These are phyloP conservation scores for Kwoniella sp. DNA, from an alignment of 768 basidiomycete species.

Conservation along the genomic window DNA sequence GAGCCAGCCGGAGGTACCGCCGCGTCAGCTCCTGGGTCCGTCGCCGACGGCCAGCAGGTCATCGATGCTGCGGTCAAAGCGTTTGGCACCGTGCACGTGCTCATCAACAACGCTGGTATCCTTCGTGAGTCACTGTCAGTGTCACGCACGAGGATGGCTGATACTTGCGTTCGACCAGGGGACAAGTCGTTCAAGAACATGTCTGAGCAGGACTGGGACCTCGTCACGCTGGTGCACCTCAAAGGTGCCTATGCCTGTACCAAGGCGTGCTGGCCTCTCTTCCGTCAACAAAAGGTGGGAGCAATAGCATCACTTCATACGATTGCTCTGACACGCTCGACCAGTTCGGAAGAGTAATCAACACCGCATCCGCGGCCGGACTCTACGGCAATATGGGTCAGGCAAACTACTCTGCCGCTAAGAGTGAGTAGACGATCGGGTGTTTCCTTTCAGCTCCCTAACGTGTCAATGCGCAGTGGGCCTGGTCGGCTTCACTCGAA, in stretches of 20 bases:
- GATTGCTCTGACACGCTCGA: neutral
- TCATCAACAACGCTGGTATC: slow-evolving; percentile 96
- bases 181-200: slow-evolving; percentile 82
- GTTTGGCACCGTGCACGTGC: slow-evolving; percentile 62
- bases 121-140: slow-evolving; percentile 44
- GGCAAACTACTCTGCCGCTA: slow-evolving; percentile 95
- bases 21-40: slow-evolving; percentile 77
- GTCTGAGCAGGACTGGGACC: slow-evolving; percentile 87
- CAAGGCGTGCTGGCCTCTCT: slow-evolving; percentile 92
- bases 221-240: slow-evolving; percentile 80
- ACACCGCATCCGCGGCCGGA: slow-evolving; percentile 91
- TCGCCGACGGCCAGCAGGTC: slow-evolving; percentile 77
- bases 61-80: slow-evolving; percentile 78
- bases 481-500: slow-evolving; percentile 84
- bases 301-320: neutral
- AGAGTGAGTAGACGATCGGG: slow-evolving; percentile 54
- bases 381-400: slow-evolving; percentile 95
- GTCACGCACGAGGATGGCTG: neutral
- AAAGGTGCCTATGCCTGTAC: slow-evolving; percentile 90
- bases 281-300: slow-evolving; percentile 57
- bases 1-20: slow-evolving; percentile 78
- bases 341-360: slow-evolving; percentile 85
- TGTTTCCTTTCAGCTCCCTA: too few species aligned
- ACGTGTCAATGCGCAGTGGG: slow-evolving; percentile 60
- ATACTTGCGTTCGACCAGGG: slow-evolving; percentile 24